These are phyloP conservation scores for Tylopilus rubrobrunneus DNA, from an alignment of 768 basidiomycete species.

Conservation along the genomic window DNA sequence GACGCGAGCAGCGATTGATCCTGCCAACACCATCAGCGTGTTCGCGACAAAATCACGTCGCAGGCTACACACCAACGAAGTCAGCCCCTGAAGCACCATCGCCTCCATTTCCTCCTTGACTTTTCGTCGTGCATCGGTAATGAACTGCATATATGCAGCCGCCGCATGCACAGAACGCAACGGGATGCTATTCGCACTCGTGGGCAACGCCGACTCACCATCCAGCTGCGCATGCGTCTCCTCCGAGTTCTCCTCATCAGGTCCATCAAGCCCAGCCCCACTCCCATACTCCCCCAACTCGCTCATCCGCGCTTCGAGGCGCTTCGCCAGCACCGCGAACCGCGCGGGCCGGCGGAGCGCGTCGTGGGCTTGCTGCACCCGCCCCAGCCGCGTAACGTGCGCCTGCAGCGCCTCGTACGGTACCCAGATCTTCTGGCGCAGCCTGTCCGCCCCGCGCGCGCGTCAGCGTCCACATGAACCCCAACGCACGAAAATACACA, in stretches of 20 bases:
- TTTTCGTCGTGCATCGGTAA: slow-evolving; percentile 65
- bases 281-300: slow-evolving; percentile 42
- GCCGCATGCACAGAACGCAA: slow-evolving; percentile 75
- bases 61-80: slow-evolving; percentile 56
- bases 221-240: neutral
- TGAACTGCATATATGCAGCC: slow-evolving; percentile 61
- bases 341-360: slow-evolving; percentile 79
- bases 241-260: slow-evolving; percentile 16
- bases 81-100: slow-evolving; percentile 81
- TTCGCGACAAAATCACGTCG: neutral
- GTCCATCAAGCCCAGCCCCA: slow-evolving; percentile 37
- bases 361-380: slow-evolving; percentile 80
- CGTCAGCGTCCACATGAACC: no score
- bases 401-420: slow-evolving; percentile 76
- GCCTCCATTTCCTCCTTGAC: slow-evolving; percentile 87
- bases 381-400: slow-evolving; percentile 69
- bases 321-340: slow-evolving; percentile 76
- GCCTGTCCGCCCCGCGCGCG: slow-evolving; percentile 29
- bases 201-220: slow-evolving; percentile 12
- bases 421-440: slow-evolving; percentile 79
- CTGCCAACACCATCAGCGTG: slow-evolving; percentile 36
- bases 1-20: slow-evolving; percentile 90
- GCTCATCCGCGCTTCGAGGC: slow-evolving; percentile 82
- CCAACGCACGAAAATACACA: neutral
- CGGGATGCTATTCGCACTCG: slow-evolving; percentile 38